These are phyloP conservation scores for Ajuga reptans DNA, from an alignment of 305 asterid species.

Conservation along the genomic window DNA sequence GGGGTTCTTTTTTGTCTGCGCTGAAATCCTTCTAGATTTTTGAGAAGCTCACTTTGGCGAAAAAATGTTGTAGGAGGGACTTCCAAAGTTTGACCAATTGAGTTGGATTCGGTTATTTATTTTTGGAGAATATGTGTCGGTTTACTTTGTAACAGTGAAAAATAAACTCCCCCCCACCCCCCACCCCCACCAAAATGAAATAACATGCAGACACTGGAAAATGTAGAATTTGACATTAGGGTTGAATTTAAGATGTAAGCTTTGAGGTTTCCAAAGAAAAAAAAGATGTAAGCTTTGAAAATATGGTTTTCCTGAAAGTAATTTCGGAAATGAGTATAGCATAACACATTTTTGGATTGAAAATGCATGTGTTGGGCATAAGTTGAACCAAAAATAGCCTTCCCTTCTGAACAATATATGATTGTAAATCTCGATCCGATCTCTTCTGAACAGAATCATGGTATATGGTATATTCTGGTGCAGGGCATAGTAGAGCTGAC, in stretches of 20 bases:
- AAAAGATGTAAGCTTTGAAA: too few relatives aligned
- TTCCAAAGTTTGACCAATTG: constrained; percentile 3
- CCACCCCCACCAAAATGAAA: too few relatives aligned
- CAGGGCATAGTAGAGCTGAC: constrained; percentile 37
- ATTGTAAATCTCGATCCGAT: constrained; percentile 19
- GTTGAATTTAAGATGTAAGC: background rate
- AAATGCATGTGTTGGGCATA: too few relatives aligned
- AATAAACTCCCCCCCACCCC: too few relatives aligned
- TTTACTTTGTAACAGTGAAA: background rate
- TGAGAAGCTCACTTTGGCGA: background rate
- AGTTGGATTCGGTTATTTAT: background rate
- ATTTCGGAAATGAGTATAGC: background rate
- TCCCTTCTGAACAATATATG: constrained; percentile 3
- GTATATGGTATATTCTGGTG: constrained; percentile 27
- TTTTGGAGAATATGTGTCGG: background rate
- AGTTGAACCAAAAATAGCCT: background rate
- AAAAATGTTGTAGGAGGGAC: background rate
- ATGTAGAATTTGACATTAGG: background rate
- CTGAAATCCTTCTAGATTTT: background rate
- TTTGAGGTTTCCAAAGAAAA: too few relatives aligned
- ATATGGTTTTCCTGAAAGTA: background rate
- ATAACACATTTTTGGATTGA: constrained; percentile 1
- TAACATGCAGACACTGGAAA: background rate
- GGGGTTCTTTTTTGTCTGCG: background rate
- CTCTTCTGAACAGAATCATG: background rate